Conservation (phyloP, 1,139 yeast species). For the Candida sp. region DNA sequence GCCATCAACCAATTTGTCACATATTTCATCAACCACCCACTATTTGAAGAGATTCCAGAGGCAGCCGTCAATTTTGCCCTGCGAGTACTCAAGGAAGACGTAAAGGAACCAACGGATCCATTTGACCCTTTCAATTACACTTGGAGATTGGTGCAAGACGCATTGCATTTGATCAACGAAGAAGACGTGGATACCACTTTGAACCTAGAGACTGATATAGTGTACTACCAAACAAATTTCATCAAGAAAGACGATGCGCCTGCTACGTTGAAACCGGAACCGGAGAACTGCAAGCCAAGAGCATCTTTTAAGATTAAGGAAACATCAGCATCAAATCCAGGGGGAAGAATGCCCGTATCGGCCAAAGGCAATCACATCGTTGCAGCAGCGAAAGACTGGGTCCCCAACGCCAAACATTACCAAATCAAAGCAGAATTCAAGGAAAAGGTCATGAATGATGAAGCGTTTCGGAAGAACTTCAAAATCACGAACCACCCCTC, state of each 20-base stretch:
- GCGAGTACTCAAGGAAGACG: slow-evolving; percentile 19
- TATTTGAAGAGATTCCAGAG: slow-evolving; percentile 52
- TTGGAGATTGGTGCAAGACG: slow-evolving; percentile 42
- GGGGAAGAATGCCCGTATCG: slow-evolving; percentile 7
- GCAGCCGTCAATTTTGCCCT: slow-evolving; percentile 41
- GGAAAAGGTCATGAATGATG: slow-evolving; percentile 42
- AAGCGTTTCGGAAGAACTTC: slow-evolving; percentile 39
- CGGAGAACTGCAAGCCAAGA: slow-evolving; percentile 23
- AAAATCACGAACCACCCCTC: slow-evolving; percentile 35
- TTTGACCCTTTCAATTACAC: slow-evolving; percentile 21
- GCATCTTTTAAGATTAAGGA: slow-evolving; percentile 31
- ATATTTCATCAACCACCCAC: slow-evolving; percentile 49
- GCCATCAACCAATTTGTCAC: slow-evolving; percentile 44
- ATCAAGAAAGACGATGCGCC: slow-evolving; percentile 39
- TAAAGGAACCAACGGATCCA: slow-evolving; percentile 15
- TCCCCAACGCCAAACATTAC: slow-evolving; percentile 31
- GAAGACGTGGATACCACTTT: slow-evolving; percentile 34
- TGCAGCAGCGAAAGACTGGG: slow-evolving; percentile 47
- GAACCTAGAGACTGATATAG: slow-evolving; percentile 48
- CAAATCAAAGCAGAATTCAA: slow-evolving; percentile 38
- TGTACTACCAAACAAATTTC: slow-evolving; percentile 51
- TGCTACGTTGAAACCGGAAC: slow-evolving; percentile 14
- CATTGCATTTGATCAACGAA: slow-evolving; percentile 32
- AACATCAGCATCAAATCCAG: slow-evolving; percentile 13
- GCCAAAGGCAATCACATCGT: slow-evolving; percentile 24